Evolutionary conservation across 768 basidiomycete species (phyloP), one percentile per base, ranked within the genome.

Genomic region (Daedaleopsis nitida): DNA sequence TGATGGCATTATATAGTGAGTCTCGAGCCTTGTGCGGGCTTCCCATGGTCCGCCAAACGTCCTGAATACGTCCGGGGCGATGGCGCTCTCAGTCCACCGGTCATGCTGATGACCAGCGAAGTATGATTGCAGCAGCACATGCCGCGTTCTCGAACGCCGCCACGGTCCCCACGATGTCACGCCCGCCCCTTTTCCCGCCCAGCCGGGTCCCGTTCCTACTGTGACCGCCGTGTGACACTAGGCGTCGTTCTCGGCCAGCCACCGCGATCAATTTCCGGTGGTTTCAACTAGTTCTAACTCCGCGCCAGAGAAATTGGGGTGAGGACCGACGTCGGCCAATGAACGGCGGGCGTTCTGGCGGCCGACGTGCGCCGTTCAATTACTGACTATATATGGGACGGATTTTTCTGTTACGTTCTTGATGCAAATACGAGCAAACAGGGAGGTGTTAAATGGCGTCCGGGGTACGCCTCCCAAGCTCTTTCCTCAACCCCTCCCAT

Each of bases 361-460:
- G 66, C 66, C 66, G 66, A 63, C 48, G 47, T 42, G 43, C 59
- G 63, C 66, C 66, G 66, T 34, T 60, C 14, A 48, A 65, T 63
- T 60, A 53, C 17, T 52, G 34, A 35, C 64, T 57, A 58, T 44
- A 55, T 55, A 19, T 63, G 64, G 63, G 16, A 23, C 44, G 52
- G 55, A 37, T 48, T 61, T 63, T 63, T 62, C 45, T 44, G 44
- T 55, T 52, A 43, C 58, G 58, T 64, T 57, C 58, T 37, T 35
- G 34, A 14, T 21, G 49, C 59, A 63, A 68, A 65, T 43, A 68
- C 6, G 23, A 1, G 8, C 67, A 68, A 68, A 68, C 57, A 68
- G 3, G 13, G 48, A 49, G 55, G 38, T 56, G 57, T 58, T 68
- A 68, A 62, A 68, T 63, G 47, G 19, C 50, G 32, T 43, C 57